Base-by-base conservation (phyloP, 2,329 filamentous ascomycete genomes). In the Plectosphaerella cucumerina region DNA sequence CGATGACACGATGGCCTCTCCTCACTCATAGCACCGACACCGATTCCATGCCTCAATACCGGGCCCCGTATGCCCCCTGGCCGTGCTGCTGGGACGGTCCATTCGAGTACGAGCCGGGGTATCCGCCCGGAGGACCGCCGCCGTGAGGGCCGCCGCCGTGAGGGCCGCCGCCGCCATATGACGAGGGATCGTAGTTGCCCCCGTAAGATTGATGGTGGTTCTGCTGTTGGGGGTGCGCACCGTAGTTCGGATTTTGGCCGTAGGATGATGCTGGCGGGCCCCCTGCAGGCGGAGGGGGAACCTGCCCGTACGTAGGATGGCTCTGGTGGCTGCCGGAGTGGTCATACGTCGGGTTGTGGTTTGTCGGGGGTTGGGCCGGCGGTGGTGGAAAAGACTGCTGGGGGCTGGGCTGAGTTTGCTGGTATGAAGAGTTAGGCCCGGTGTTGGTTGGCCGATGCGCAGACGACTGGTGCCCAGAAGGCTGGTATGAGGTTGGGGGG, bases 401-500 rank as follows among this genome's bases (percentile, higher is more conserved):
- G 54, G 5, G 33, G 56, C 50, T 56, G 15, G 58, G 55, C 50
- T 65, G 54, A 50, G 63, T 53, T 8, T 59, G 52, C 21, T 63
- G 58, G 56, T 65, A 67, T 11, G 64, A 59, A 33, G 63, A 60
- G 67, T 46, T 62, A 63, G n/a, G n/a, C n/a, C 44, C 59, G 58
- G 53, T 46, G 58, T 48, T 41, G 57, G 63, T 60, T 53, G 50
- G 37, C 53, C 43, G 18, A 49, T 42, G 41, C 58, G 50, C 21
- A 64, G 62, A 42, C 26, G 63, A 68, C 59, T 84, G 78, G 50
- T 42, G 41, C 58, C 51, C 21, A 64, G 62, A 42, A 23, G 63
- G 68, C 59, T 84, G 78, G 63, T 86, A 86, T 6, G 80, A 77
- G 14, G 76, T 66, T n/a, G 82, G 79, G 12, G 86, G 86, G 37